Conservation (phyloP, 2,329 filamentous ascomycete genomes). For the Cladosporium austrohemisphaericum region DNA sequence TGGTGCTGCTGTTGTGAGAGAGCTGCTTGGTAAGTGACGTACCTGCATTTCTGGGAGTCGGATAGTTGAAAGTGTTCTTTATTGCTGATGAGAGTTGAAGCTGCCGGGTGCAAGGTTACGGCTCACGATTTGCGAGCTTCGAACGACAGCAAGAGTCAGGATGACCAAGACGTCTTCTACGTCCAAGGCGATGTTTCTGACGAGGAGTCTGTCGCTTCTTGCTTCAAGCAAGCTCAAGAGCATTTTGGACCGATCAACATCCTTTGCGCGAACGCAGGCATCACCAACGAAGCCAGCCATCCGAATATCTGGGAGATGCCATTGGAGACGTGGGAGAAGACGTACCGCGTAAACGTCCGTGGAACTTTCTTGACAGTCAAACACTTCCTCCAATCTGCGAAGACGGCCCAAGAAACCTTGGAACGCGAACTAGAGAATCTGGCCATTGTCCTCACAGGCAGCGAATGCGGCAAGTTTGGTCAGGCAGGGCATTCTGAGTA, state of each 20-base stretch:
- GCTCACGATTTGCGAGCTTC: constrained; percentile 47
- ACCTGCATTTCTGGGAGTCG: too few species aligned
- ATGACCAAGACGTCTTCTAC: constrained; percentile 41
- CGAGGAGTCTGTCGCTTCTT: constrained; percentile 44
- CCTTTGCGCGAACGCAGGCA: constrained; percentile 51
- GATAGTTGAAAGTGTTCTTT: too few species aligned
- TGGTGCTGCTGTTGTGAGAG: constrained; percentile 47
- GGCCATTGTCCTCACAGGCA: constrained; percentile 52
- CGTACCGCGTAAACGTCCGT: constrained; percentile 48
- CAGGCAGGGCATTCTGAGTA: constrained; percentile 51
- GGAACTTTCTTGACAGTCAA: constrained; percentile 56
- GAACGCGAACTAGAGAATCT: constrained; percentile 46
- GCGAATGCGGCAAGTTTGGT: constrained; percentile 51
- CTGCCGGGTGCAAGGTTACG: constrained; percentile 53
- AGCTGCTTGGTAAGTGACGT: constrained; percentile 51
- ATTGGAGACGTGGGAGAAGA: constrained; percentile 50
- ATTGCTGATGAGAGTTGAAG: too few species aligned
- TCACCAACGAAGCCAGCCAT: constrained; percentile 48
- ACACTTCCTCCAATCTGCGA: constrained; percentile 48
- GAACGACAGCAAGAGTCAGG: too few species aligned
- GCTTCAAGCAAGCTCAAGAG: constrained; percentile 39
- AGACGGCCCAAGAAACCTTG: constrained; percentile 36
- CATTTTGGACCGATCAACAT: constrained; percentile 52
- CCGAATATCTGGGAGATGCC: constrained; percentile 53
- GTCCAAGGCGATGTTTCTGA: constrained; percentile 48